phyloP scores from a whole-genome alignment of 345 rosid species.

The Brassica napus region DNA sequence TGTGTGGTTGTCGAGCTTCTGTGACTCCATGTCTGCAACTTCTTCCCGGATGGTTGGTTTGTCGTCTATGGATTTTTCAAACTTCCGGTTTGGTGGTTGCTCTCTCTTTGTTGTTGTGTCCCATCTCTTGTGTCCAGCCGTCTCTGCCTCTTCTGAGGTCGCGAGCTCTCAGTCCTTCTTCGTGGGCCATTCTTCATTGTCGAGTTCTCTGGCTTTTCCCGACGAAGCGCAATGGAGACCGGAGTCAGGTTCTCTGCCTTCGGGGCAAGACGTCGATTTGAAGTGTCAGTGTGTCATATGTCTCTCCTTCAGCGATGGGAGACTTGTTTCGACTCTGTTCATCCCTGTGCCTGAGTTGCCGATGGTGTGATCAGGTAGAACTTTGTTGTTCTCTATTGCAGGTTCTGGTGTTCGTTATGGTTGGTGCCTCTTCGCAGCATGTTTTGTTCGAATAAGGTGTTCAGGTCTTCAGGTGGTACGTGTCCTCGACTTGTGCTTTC shows the following conservation, averaged over 20 bases:
- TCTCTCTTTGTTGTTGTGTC: no score
- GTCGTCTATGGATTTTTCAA: no score
- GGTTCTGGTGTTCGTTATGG: neutral
- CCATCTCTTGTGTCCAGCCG: no score
- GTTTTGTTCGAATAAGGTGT: neutral
- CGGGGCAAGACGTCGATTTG: neutral
- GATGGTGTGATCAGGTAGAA: neutral
- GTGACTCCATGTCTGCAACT: no score
- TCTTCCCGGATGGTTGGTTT: no score
- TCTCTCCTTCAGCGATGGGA: neutral
- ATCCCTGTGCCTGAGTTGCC: neutral
- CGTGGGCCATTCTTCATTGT: no score
- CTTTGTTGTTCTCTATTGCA: neutral
- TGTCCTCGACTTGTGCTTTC: no score
- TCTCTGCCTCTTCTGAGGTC: no score
- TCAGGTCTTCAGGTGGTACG: neutral
- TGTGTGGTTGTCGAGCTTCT: no score
- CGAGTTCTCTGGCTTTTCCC: no score
- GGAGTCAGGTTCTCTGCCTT: neutral
- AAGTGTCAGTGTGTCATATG: neutral
- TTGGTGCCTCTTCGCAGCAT: neutral
- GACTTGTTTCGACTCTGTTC: neutral
- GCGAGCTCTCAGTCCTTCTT: no score
- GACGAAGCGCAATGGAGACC: neutral
- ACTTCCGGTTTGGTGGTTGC: no score